These are phyloP conservation scores for Petunia secreta DNA, from an alignment of 257 asterid genomes.

Conservation along the genomic window DNA sequence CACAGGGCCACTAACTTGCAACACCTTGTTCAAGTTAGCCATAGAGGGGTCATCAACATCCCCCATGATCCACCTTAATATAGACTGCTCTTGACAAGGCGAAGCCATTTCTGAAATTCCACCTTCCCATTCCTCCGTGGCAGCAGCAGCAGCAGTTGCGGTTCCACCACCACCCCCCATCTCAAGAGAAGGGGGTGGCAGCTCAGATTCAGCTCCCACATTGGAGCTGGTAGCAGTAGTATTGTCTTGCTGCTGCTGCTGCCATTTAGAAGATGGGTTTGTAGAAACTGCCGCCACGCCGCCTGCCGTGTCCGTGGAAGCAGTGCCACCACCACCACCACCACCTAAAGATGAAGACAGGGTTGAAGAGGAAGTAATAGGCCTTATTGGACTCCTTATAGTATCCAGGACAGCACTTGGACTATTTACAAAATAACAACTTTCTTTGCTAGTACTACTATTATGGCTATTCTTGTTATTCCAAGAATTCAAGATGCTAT, in stretches of 20 bases:
- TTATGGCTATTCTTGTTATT: constrained; percentile 4
- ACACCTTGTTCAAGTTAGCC: constrained; percentile 57
- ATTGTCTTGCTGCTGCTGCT: constrained; percentile 67
- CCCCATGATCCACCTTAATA: constrained; percentile 86
- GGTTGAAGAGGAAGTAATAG: constrained; percentile 76
- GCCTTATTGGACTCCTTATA: constrained; percentile 63
- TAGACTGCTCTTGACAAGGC: constrained; percentile 74
- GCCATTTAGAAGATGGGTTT: constrained; percentile 78
- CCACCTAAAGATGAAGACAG: constrained; percentile 81
- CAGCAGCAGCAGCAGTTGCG: constrained; percentile 40
- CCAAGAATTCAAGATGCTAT: constrained; percentile 30
- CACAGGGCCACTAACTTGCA: constrained; percentile 57
- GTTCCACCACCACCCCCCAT: constrained; percentile 46
- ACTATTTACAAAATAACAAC: constrained; percentile 37
- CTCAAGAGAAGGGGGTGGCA: constrained; percentile 62
- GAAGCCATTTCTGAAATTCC: constrained; percentile 75
- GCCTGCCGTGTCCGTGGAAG: constrained; percentile 61
- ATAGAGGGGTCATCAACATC: constrained; percentile 86
- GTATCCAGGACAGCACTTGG: constrained; percentile 79
- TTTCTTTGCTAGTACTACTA: constrained; percentile 30
- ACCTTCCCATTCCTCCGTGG: constrained; percentile 90
- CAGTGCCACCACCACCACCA: constrained; percentile 57
- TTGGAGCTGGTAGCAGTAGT: constrained; percentile 76
- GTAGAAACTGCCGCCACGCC: constrained; percentile 87
- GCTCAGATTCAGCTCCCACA: constrained; percentile 66